Evolutionary conservation across 148 eudicot genomes (phyloP).

Genomic region (Pharnaceum exiguum): DNA sequence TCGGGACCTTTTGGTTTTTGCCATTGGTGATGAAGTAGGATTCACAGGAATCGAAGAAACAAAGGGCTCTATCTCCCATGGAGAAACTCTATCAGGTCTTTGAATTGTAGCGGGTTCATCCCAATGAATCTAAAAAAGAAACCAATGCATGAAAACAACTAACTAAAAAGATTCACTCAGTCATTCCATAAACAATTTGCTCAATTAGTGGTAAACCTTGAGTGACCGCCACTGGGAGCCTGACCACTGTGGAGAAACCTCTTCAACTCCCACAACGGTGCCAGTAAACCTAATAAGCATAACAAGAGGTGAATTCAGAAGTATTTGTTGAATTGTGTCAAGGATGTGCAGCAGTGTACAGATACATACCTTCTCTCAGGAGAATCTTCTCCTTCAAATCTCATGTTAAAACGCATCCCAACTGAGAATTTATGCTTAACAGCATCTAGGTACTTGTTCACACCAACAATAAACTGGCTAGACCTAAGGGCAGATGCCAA

Average conservation of each 20-base stretch:
- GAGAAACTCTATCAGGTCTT: conserved; percentile 82
- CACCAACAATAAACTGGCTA: conserved; percentile 68
- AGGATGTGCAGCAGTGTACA: not conserved
- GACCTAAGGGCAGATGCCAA: conserved; percentile 34
- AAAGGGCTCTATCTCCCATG: conserved; percentile 90
- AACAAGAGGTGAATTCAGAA: not conserved
- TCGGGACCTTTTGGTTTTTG: conserved; percentile 70
- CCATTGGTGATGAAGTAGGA: conserved; percentile 30
- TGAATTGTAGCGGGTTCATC: conserved; percentile 67
- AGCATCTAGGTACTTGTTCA: conserved; percentile 76
- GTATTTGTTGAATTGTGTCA: not conserved
- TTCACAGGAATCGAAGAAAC: conserved; percentile 40
- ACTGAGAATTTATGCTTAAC: conserved; percentile 44
- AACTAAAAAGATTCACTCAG: conserved; percentile 5
- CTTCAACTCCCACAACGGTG: conserved; percentile 68
- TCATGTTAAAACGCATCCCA: conserved; percentile 81
- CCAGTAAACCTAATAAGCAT: conserved; percentile 56
- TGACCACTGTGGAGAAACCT: conserved; percentile 59
- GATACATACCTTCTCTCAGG: conserved; percentile 75
- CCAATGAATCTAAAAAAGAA: conserved; percentile 69
- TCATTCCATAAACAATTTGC: not conserved
- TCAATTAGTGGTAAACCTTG: conserved; percentile 49
- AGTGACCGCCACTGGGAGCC: conserved; percentile 77
- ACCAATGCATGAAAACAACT: conserved; percentile 9
- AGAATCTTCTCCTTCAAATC: conserved; percentile 82